These are phyloP conservation scores for Limnanthes douglasii DNA, from an alignment of 345 rosid species.

Conservation along the genomic window DNA sequence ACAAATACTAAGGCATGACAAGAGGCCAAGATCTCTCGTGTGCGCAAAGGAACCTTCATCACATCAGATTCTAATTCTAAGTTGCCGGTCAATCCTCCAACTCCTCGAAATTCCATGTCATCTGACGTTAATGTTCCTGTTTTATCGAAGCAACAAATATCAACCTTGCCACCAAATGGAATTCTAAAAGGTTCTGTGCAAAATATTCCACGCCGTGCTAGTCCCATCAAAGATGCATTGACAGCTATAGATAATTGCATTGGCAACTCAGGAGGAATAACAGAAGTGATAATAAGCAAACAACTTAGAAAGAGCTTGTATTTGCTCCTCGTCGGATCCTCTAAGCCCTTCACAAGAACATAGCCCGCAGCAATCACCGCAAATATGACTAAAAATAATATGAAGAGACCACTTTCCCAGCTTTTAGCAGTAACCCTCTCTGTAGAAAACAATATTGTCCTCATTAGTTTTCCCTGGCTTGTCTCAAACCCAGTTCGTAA, in stretches of 20 bases:
- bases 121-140: conserved; percentile 98
- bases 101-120: conserved; percentile 97
- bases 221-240: conserved; percentile 88
- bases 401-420: conserved; percentile 99
- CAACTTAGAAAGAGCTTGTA: conserved; percentile 94
- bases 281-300: conserved; percentile 90
- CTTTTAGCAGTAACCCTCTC: conserved; percentile 99
- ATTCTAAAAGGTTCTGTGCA: conserved; percentile 99
- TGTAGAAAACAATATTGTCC: conserved; percentile 92
- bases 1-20: conserved; percentile 99
- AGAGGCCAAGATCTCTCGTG: conserved; percentile 87
- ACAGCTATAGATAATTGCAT: conserved; percentile 99
- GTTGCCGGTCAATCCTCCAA: conserved; percentile 45
- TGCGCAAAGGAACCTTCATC: conserved; percentile 56
- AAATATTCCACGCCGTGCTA: conserved; percentile 93
- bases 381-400: conserved; percentile 84
- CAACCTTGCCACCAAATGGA: conserved; percentile 99
- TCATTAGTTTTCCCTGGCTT: conserved; percentile 98
- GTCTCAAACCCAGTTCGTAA: conserved; percentile 99
- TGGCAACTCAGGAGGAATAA: conserved; percentile 97
- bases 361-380: conserved; percentile 97
- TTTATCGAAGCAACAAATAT: conserved; percentile 95
- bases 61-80: conserved; percentile 71
- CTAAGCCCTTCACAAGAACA: conserved; percentile 94
- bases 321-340: conserved; percentile 99